Evolutionary conservation across 2,329 filamentous ascomycete species (phyloP).

Genomic region (Teratosphaeria epicoccoides): DNA sequence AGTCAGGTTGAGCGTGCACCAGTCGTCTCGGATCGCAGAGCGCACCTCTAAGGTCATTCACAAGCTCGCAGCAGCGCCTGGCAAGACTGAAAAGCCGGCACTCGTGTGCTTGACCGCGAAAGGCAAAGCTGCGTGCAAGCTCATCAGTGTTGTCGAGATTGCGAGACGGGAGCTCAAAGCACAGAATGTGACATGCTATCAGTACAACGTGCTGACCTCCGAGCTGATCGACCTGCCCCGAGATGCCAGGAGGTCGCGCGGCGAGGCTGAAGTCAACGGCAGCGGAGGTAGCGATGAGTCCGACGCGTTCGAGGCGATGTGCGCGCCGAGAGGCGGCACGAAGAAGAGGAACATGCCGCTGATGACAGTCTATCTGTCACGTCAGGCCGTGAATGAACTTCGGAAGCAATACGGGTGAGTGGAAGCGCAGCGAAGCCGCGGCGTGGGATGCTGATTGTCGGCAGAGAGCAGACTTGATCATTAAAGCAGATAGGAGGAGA

Average conservation of each 20-base stretch:
- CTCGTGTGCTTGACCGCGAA: conserved; percentile 33
- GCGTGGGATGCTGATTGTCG: not conserved
- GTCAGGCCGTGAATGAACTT: conserved; percentile 45
- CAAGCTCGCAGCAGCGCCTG: conserved; percentile 8
- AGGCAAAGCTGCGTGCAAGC: conserved; percentile 43
- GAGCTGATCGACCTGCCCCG: conserved; percentile 16
- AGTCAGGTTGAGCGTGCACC: conserved; percentile 16
- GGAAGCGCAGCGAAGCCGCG: not conserved
- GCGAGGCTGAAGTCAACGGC: not conserved
- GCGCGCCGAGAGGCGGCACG: conserved; percentile 32
- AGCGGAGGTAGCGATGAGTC: conserved; percentile 12
- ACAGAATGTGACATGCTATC: conserved; percentile 38
- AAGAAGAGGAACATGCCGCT: conserved; percentile 41
- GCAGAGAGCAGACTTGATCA: not conserved
- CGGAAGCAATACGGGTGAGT: conserved; percentile 35
- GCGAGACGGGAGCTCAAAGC: conserved; percentile 29
- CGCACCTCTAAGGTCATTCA: conserved; percentile 19
- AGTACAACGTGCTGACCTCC: conserved; percentile 23
- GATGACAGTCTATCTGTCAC: conserved; percentile 52
- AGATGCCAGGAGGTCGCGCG: conserved; percentile 7
- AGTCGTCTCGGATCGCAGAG: conserved; percentile 22
- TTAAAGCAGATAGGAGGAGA: no score
- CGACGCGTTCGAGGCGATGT: conserved; percentile 21
- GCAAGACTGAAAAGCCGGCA: conserved; percentile 12
- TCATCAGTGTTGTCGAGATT: conserved; percentile 59